These are phyloP conservation scores for Gastrolobium villosum DNA, from an alignment of 306 rosid genomes.

Conservation along the genomic window DNA sequence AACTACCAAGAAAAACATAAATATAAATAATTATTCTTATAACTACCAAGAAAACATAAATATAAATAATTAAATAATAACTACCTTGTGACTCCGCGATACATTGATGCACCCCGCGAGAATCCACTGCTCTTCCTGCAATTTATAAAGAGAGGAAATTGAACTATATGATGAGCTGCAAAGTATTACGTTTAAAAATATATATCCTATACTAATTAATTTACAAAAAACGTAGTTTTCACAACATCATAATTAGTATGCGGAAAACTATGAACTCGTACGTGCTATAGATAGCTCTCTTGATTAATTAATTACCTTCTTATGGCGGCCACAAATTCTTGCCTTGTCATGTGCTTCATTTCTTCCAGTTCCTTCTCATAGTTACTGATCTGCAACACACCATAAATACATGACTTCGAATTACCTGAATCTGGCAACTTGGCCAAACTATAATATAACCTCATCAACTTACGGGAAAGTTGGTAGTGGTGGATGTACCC, in stretches of 20 bases:
- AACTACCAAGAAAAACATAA: no score
- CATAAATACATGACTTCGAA: not conserved
- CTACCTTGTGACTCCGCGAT: conserved; percentile 72
- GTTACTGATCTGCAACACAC: conserved; percentile 65
- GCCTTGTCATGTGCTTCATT: conserved; percentile 88
- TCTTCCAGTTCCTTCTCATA: conserved; percentile 84
- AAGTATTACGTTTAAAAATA: no score
- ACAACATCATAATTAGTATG: no score
- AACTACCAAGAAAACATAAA: no score
- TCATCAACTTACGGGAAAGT: conserved; percentile 66
- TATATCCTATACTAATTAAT: no score
- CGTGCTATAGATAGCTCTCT: conserved; percentile 42
- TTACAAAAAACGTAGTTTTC: no score
- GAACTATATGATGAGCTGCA: not conserved
- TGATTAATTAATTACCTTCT: conserved; percentile 79
- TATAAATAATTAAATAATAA: not conserved
- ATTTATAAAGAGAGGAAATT: conserved; percentile 13
- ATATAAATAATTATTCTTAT: not conserved
- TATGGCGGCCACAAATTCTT: conserved; percentile 97
- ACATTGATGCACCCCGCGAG: conserved; percentile 88
- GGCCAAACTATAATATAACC: not conserved
- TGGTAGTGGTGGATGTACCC: conserved; percentile 98
- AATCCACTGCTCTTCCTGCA: conserved; percentile 85
- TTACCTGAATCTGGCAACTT: not conserved
- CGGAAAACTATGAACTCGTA: not conserved